phyloP scores from a whole-genome alignment of 2,329 filamentous ascomycete species.

The Aspergillus fumigatiaffinis region DNA sequence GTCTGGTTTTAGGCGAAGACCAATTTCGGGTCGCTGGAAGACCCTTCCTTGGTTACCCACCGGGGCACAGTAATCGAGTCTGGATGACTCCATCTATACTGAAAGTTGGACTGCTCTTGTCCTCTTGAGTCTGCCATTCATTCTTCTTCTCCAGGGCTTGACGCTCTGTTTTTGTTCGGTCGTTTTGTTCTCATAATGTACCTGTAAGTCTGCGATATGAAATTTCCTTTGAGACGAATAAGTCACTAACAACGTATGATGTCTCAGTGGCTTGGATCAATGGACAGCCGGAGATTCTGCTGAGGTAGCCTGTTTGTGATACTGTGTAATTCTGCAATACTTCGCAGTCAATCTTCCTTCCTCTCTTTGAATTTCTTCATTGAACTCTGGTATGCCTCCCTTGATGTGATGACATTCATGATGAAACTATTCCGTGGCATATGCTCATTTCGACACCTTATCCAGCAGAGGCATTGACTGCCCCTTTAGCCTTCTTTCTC shows the following conservation, averaged over 20 bases:
- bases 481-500: conserved; percentile 21
- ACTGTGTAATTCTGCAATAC: conserved; percentile 17
- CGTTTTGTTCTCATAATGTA: conserved; percentile 4
- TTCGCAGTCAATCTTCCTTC: conserved; percentile 12
- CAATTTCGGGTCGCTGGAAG: conserved; percentile 16
- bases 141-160: conserved; percentile 24
- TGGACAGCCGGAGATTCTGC: conserved; percentile 7
- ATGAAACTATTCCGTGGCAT: conserved; percentile 2
- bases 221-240: neutral
- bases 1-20: conserved; percentile 15
- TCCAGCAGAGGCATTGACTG: conserved; percentile 31
- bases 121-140: conserved; percentile 15
- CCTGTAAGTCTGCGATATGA: conserved; percentile 16
- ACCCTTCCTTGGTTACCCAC: conserved; percentile 19
- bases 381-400: conserved; percentile 17
- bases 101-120: conserved; percentile 7
- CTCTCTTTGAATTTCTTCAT: conserved; percentile 14
- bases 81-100: conserved; percentile 8
- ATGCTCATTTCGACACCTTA: conserved; percentile 3
- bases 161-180: conserved; percentile 22
- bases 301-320: conserved; percentile 25
- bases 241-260: conserved; percentile 9
- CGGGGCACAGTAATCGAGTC: conserved; percentile 11
- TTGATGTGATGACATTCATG: conserved; percentile 1
- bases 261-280: conserved; percentile 13